phyloP scores from a whole-genome alignment of 2,329 filamentous ascomycete species.

The Coleophoma crateriformis region DNA sequence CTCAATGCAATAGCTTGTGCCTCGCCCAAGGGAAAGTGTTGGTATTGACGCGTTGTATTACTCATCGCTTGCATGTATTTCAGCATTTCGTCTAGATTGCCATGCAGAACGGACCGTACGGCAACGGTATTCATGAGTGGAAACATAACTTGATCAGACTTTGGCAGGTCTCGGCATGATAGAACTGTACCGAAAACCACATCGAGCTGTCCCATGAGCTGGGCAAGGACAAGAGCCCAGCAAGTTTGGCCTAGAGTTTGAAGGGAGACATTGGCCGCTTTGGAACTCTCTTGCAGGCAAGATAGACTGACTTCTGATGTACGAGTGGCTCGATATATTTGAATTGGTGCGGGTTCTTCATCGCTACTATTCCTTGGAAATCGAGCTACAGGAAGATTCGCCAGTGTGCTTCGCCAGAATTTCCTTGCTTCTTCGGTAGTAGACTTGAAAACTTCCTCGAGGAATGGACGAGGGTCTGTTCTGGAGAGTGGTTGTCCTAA shows the following conservation, averaged over 20 bases:
- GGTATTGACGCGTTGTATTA: conserved; percentile 59
- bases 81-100: conserved; percentile 58
- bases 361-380: conserved; percentile 29
- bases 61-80: conserved; percentile 69
- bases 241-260: conserved; percentile 73
- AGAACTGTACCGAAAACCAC: conserved; percentile 78
- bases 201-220: conserved; percentile 59
- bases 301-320: conserved; percentile 34
- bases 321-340: conserved; percentile 37
- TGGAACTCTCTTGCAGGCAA: conserved; percentile 56
- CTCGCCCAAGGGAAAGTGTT: conserved; percentile 72
- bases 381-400: conserved; percentile 35
- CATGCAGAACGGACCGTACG: conserved; percentile 67
- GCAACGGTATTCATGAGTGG: conserved; percentile 91
- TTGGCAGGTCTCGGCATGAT: conserved; percentile 74
- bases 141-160: conserved; percentile 65
- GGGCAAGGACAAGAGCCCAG: conserved; percentile 68
- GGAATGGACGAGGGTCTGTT: conserved; percentile 43
- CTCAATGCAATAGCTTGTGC: conserved; percentile 34
- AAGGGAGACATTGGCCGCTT: conserved; percentile 58
- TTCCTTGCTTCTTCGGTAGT: conserved; percentile 37
- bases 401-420: conserved; percentile 71
- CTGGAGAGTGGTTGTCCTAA: conserved; percentile 33
- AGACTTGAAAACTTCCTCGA: conserved; percentile 38
- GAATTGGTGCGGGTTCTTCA: not conserved